Evolutionary conservation across 345 rosid species (phyloP), one percentile per base, ranked within the genome.

Genomic region (Gossypium ekmanianum): DNA sequence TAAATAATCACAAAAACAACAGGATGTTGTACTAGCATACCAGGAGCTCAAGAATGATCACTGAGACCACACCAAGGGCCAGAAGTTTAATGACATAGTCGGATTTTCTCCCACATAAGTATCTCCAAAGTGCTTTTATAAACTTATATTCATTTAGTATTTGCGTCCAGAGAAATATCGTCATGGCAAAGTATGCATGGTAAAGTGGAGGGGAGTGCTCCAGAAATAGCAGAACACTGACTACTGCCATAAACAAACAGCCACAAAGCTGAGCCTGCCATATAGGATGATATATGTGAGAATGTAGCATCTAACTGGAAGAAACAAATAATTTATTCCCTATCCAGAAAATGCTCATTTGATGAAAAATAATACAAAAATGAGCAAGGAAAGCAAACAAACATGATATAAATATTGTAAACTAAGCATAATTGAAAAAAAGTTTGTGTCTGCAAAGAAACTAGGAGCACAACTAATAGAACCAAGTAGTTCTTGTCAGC

Each of bases 191-290:
- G 74, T 92, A 94, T 72, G 97, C 93, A 82, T 92, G 97, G 82
- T 94, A 94, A 64, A 92, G 88, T 68, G 94, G 97, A 66, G 97
- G 98, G 65, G 98, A 91, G 67, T 77, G 92, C 78, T 94, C 97
- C 87, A 84, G 22, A 66, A 82, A 83, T 66, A 89, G 83, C 72
- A 88, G 47, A 74, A 83, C 52, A 47, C 86, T 89, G 66, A 84
- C 69, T 7, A 85, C 59, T 73, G 85, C 92, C 93, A 91, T 87
- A 63, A 91, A 77, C 70, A 91, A 79, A 80, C 77, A 79, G 77
- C 97, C 98, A 39, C 79, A 83, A 27, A 86, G 24, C 74, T 85
- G 79, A 44, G 88, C 86, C 97, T 94, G 97, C 76, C 74, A 78
- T 67, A 77, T 27, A 80, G 56, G 82, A 79, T 57, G 39, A 51